phyloP scores from a whole-genome alignment of 2,329 filamentous ascomycete species.

The Microsporum audouinii region DNA sequence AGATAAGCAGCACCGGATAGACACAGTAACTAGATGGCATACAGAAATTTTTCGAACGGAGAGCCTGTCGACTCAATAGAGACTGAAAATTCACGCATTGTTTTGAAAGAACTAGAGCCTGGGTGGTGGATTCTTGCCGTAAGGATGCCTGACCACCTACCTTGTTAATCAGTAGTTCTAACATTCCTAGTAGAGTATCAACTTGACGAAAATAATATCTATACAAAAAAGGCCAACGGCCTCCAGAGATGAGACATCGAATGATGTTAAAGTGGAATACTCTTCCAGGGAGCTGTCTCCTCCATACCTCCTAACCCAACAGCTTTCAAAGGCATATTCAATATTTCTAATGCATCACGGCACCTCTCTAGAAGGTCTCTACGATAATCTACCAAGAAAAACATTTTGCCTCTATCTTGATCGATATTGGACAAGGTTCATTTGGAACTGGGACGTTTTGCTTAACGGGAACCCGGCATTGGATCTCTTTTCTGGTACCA shows the following conservation, averaged over 20 bases:
- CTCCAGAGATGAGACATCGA: not conserved
- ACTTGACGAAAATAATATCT: slow-evolving; percentile 62
- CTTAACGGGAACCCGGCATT: slow-evolving; percentile 79
- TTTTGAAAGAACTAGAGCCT: slow-evolving; percentile 74
- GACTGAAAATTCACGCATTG: slow-evolving; percentile 74
- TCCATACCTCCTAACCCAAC: slow-evolving; percentile 61
- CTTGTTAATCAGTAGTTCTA: not conserved
- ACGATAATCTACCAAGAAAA: slow-evolving; percentile 50
- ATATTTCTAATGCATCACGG: slow-evolving; percentile 84
- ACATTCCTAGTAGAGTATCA: slow-evolving; percentile 50
- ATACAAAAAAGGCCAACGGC: slow-evolving; percentile 19
- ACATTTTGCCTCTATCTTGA: slow-evolving; percentile 63
- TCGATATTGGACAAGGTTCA: slow-evolving; percentile 67
- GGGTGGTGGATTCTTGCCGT: slow-evolving; percentile 96
- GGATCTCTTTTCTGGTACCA: slow-evolving; percentile 69
- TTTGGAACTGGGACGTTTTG: slow-evolving; percentile 68
- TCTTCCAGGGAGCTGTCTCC: slow-evolving; percentile 85
- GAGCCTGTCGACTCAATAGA: slow-evolving; percentile 73
- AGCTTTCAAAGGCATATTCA: slow-evolving; percentile 70
- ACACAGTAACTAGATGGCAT: not conserved
- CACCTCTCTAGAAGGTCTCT: slow-evolving; percentile 58
- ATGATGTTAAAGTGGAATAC: slow-evolving; percentile 52
- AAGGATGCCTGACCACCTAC: slow-evolving; percentile 29
- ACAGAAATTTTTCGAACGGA: slow-evolving; percentile 67
- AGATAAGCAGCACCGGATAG: not conserved